Evolutionary conservation across 306 rosid species (phyloP).

Genomic region (Fragaria vesca): DNA sequence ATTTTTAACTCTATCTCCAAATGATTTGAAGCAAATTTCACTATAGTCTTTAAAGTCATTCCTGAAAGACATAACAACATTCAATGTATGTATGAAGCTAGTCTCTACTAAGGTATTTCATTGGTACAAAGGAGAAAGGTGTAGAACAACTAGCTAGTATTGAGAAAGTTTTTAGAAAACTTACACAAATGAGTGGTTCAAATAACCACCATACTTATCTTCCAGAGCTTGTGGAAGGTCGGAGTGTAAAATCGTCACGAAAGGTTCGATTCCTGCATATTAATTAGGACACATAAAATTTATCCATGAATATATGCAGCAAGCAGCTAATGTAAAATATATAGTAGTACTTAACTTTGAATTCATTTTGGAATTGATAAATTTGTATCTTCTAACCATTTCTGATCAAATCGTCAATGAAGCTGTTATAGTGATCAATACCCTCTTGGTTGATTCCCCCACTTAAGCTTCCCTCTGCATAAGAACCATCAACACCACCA

Average conservation of each 20-base stretch:
- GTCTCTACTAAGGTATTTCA: background rate
- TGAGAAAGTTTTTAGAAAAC: background rate
- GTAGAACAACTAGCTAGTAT: background rate
- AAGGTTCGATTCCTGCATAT: conserved; percentile 33
- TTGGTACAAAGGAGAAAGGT: background rate
- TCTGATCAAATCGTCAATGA: conserved; percentile 24
- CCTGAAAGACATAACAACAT: conserved; percentile 23
- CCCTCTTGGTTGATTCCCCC: conserved; percentile 35
- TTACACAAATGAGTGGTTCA: conserved; percentile 38
- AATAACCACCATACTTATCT: conserved; percentile 38
- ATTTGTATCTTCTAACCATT: conserved; percentile 10
- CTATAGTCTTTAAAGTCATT: conserved; percentile 33
- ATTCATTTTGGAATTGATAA: background rate
- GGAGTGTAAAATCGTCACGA: conserved; percentile 36
- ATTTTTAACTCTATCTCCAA: conserved; percentile 52
- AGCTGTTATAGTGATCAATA: conserved; percentile 22
- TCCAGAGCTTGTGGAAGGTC: conserved; percentile 39
- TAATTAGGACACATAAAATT: background rate
- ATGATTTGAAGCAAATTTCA: conserved; percentile 44
- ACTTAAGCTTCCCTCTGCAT: conserved; percentile 24
- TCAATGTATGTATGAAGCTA: background rate
- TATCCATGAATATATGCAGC: background rate
- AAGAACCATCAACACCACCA: background rate
- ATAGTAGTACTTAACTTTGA: background rate
- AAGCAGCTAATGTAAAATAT: background rate